Evolutionary conservation across 2,329 filamentous ascomycete genomes (phyloP).

Genomic region (Phaeophleospora eucalypticola): DNA sequence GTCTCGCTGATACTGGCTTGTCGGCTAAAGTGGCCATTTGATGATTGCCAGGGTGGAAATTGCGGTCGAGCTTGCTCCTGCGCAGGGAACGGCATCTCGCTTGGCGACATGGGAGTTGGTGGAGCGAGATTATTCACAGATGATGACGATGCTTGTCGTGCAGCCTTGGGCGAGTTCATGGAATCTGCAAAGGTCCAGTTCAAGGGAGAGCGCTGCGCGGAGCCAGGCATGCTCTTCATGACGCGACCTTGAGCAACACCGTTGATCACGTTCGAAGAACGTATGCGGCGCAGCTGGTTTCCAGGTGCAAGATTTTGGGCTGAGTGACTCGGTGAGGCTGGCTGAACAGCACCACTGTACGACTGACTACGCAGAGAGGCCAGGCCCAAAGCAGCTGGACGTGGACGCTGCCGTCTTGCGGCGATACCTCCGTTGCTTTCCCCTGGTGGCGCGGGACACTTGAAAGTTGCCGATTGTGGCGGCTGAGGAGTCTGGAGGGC

Average conservation of each 20-base stretch:
- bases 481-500: slow-evolving; percentile 32
- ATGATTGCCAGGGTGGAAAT: slow-evolving; percentile 40
- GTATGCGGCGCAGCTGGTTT: slow-evolving; percentile 54
- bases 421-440: slow-evolving; percentile 34
- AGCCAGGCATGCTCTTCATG: slow-evolving; percentile 43
- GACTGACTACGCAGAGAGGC: slow-evolving; percentile 41
- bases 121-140: slow-evolving; percentile 41
- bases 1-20: slow-evolving; percentile 40
- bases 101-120: slow-evolving; percentile 47
- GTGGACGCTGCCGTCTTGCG: slow-evolving; percentile 35
- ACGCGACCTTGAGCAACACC: slow-evolving; percentile 41
- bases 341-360: slow-evolving; percentile 35
- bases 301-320: slow-evolving; percentile 56
- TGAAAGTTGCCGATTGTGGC: slow-evolving; percentile 29
- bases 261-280: slow-evolving; percentile 45
- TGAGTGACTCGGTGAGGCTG: slow-evolving; percentile 46
- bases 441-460: slow-evolving; percentile 33
- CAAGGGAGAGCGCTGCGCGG: slow-evolving; percentile 48
- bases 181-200: slow-evolving; percentile 45
- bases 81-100: slow-evolving; percentile 29
- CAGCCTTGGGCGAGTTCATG: slow-evolving; percentile 44
- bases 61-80: slow-evolving; percentile 24
- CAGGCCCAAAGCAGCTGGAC: slow-evolving; percentile 42
- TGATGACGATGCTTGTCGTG: slow-evolving; percentile 33
- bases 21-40: slow-evolving; percentile 30